Base-by-base conservation (phyloP, 2,329 filamentous ascomycete species). In the Arthrobotrys pseudoclavata region DNA sequence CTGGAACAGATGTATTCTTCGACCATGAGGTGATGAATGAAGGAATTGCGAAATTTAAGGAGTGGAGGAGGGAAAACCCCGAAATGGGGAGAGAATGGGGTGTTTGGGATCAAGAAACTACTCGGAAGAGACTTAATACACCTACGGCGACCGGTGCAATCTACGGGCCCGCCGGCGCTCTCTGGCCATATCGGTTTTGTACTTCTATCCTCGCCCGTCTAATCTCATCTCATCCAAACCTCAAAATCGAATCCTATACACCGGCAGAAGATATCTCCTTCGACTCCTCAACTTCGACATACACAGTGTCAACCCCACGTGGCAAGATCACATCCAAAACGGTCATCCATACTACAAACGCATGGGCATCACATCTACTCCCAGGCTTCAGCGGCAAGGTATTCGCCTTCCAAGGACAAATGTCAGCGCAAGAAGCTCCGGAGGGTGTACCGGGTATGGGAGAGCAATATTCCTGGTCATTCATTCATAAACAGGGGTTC, bases 281-380 rank as follows among this genome's bases (percentile, higher is more conserved):
- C 52, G 86, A 86, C 1, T 79, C 80, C 0, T 85, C 84, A 12
- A 80, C 82, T 22, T 81, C 75, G 26, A 84, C 82, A 1, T 87
- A 86, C 80, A 81, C 82, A 0, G 80, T 89, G 4, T 79, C 83
- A 3, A 89, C 88, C 0, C 66, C 79, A 0, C 83, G 85, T 5
- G 87, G 87, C 1, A 79, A 48, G 0, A 83, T 89, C 37, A 81
- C 80, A 2, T 84, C 87, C 6, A 83, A 83, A 0, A 86, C 89
- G 64, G 83, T 91, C 0, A 84, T 90, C 1, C 87, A 90, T 79
- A 87, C 87, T 6, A 90, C 88, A 0, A 90, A 90, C 77, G 87
- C 84, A 4, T 87, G 87, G 79, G 84, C 86, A 0, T 82, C 85
- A 0, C 85, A 88, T 62, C 85, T 90, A 0, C 80, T 89, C 1